Conservation (phyloP, 768 basidiomycete genomes). For the Termitomyces bulborhizus region DNA sequence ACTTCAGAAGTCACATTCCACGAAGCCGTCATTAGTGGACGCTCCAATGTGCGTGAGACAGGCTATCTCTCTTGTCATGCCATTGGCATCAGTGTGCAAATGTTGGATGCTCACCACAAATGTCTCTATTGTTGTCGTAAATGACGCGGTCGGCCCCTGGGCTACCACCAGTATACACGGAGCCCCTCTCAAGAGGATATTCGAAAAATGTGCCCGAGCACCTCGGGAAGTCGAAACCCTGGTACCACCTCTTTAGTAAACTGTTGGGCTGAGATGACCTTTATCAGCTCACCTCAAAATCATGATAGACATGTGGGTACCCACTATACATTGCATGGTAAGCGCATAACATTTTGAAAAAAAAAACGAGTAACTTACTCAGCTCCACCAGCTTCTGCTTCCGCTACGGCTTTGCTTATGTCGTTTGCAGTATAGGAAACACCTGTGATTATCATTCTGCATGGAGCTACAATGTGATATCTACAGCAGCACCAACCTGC, state of each 20-base stretch:
- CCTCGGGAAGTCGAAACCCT: conserved; percentile 20
- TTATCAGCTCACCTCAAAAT: conserved; percentile 17
- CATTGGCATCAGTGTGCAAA: not conserved
- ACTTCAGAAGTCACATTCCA: conserved; percentile 19
- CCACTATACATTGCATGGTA: conserved; percentile 8
- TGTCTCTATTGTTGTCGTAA: conserved; percentile 17
- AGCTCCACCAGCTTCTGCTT: conserved; percentile 17
- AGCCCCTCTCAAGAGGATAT: conserved; percentile 19
- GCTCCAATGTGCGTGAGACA: conserved; percentile 25
- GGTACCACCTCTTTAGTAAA: not conserved
- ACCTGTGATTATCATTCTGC: not conserved
- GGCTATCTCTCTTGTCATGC: conserved; percentile 10
- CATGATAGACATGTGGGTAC: conserved; percentile 21
- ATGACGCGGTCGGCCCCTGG: conserved; percentile 25
- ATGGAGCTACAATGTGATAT: not conserved
- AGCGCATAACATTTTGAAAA: too few relatives aligned
- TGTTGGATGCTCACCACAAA: conserved; percentile 19
- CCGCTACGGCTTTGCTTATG: conserved; percentile 14
- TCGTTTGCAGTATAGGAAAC: conserved; percentile 14
- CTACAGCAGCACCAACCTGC: conserved; percentile 11
- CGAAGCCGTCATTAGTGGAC: conserved; percentile 18
- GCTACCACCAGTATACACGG: conserved; percentile 18
- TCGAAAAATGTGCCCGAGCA: conserved; percentile 21
- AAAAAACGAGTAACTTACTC: conserved; percentile 6
- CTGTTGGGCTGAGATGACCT: not conserved